These are phyloP conservation scores for Mixia osmundae DNA, from an alignment of 1,284 basidiomycete species.

Conservation along the genomic window DNA sequence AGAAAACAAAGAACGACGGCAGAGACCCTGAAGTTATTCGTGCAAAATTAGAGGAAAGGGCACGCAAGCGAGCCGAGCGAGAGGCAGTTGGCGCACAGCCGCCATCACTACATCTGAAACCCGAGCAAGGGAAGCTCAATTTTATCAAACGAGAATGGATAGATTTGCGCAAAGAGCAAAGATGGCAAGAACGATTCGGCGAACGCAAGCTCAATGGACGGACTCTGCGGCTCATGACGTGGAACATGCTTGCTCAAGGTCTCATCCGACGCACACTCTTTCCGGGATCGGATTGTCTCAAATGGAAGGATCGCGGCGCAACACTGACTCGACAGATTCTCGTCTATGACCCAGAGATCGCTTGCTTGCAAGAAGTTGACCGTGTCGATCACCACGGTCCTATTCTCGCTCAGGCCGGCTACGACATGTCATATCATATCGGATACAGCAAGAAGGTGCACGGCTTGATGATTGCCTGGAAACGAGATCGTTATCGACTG, in stretches of 20 bases:
- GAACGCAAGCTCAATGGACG: too few relatives aligned
- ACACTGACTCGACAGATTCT: slow-evolving; percentile 15
- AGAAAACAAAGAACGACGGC: too few relatives aligned
- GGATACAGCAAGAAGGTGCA: slow-evolving; percentile 15
- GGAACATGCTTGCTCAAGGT: slow-evolving; percentile 12
- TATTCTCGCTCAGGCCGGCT: slow-evolving; percentile 6
- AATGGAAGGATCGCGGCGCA: slow-evolving; percentile 19
- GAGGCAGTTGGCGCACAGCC: too few relatives aligned
- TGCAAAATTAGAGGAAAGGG: too few relatives aligned
- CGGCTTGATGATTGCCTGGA: slow-evolving; percentile 15
- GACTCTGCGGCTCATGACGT: too few relatives aligned
- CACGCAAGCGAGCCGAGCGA: too few relatives aligned
- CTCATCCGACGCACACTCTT: slow-evolving; percentile 24
- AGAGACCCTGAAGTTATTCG: too few relatives aligned
- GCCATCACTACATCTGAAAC: too few relatives aligned
- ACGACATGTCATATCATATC: slow-evolving; percentile 11
- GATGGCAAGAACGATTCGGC: too few relatives aligned
- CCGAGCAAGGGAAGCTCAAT: too few relatives aligned
- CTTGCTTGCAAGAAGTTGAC: slow-evolving; percentile 25
- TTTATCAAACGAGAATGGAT: too few relatives aligned
- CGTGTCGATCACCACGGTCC: slow-evolving; percentile 17
- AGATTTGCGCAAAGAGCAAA: too few relatives aligned
- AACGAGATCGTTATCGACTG: slow-evolving; percentile 1
- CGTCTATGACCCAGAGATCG: slow-evolving; percentile 22
- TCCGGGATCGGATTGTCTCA: slow-evolving; percentile 24